Percentiles rank a stretch among this genome's conserved stretches.
Evolutionary conservation across 495 filamentous ascomycete genomes (phyloP).

Genomic region (Diplogelasinospora grovesii): DNA sequence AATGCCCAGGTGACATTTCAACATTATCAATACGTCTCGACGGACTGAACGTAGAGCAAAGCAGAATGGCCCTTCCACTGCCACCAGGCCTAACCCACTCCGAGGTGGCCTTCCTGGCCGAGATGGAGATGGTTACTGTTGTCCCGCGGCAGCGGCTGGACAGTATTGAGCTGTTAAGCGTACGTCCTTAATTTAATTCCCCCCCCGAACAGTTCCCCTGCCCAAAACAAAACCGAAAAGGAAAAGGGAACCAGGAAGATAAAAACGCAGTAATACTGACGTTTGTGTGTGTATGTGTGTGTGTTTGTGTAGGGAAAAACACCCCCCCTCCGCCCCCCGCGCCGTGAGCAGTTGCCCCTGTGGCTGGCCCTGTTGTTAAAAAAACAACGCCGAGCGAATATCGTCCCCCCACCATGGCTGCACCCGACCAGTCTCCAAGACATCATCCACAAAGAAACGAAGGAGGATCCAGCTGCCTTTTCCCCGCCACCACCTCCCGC

Average conservation of each 20-base stretch:
- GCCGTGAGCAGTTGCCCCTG: constrained; percentile 73
- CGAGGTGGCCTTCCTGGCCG: constrained; percentile 92
- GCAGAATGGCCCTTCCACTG: constrained; percentile 74
- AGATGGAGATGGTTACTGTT: constrained; percentile 92
- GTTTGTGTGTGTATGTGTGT: too few species aligned
- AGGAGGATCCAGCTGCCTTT: constrained; percentile 57
- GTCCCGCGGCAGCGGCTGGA: constrained; percentile 88
- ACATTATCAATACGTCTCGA: too few species aligned
- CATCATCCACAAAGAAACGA: constrained; percentile 76
- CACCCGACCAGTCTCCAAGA: constrained; percentile 60
- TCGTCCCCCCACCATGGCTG: constrained; percentile 85
- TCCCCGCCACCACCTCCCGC: constrained; percentile 64
- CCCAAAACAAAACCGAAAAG: constrained; percentile 3
- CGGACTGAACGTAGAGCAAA: too few species aligned
- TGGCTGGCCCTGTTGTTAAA: constrained; percentile 98
- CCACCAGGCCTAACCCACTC: constrained; percentile 77
- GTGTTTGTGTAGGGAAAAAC: constrained; percentile 75
- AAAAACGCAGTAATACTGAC: too few species aligned
- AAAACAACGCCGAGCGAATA: constrained; percentile 89
- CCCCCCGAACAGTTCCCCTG: neutral
- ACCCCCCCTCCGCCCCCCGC: constrained; percentile 68
- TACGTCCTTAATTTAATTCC: constrained; percentile 40
- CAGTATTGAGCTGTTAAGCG: constrained; percentile 72
- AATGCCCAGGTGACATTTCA: too few species aligned
- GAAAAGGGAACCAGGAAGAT: too few species aligned